Evolutionary conservation across 805 yeast genomes (phyloP).

Genomic region (Nakazawaea holstii): DNA sequence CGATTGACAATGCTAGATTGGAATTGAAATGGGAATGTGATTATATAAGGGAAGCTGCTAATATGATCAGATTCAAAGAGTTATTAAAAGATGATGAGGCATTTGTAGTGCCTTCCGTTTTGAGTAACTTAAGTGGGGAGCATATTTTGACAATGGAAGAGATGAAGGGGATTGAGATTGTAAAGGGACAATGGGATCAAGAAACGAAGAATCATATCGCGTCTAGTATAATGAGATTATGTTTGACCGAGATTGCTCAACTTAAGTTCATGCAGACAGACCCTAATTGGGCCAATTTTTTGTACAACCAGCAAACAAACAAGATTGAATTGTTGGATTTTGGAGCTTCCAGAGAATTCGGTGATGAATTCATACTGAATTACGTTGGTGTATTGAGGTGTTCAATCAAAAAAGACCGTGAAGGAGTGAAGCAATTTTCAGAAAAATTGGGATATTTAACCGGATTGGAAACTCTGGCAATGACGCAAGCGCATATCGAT

Average conservation of each 20-base stretch:
- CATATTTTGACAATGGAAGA: constrained; percentile 86
- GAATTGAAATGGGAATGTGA: constrained; percentile 98
- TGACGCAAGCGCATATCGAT: constrained; percentile 91
- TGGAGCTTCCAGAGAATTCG: constrained; percentile 87
- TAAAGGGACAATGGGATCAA: constrained; percentile 71
- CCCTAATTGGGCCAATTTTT: constrained; percentile 98
- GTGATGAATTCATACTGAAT: constrained; percentile 57
- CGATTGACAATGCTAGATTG: constrained; percentile 86
- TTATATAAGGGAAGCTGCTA: constrained; percentile 82
- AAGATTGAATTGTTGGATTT: constrained; percentile 87
- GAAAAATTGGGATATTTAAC: constrained; percentile 80
- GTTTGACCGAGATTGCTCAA: constrained; percentile 77
- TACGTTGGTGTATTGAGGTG: constrained; percentile 72
- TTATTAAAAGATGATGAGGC: constrained; percentile 55
- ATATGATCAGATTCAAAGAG: constrained; percentile 61
- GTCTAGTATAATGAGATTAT: constrained; percentile 77
- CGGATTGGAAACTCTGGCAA: constrained; percentile 80
- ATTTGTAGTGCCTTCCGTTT: constrained; percentile 78
- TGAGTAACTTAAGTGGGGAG: constrained; percentile 69
- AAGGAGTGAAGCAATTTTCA: constrained; percentile 59
- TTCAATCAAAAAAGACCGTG: constrained; percentile 65
- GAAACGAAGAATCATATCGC: constrained; percentile 77
- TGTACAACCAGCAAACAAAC: constrained; percentile 66
- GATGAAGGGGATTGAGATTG: constrained; percentile 79
- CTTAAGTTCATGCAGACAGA: constrained; percentile 96